Conservation (phyloP, 441 rosid species). For the Erodium trifolium region DNA sequence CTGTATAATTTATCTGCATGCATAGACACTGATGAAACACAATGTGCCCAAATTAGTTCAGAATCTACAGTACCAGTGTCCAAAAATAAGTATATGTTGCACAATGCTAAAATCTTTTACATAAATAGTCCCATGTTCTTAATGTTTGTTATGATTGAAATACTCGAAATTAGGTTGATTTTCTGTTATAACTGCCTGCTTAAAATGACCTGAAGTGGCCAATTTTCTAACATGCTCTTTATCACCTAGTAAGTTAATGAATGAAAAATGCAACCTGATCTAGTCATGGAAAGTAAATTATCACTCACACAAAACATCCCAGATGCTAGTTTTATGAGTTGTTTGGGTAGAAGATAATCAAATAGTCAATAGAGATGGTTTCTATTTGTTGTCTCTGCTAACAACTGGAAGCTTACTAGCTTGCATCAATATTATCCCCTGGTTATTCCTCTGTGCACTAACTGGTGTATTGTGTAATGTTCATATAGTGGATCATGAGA, state of each 20-base stretch:
- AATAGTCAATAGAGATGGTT: no score
- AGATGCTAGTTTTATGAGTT: neutral
- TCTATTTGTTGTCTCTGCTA: no score
- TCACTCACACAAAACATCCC: neutral
- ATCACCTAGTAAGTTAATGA: neutral
- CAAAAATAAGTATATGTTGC: neutral
- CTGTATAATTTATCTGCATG: neutral
- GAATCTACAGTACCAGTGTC: neutral
- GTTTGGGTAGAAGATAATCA: neutral
- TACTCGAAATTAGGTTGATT: neutral
- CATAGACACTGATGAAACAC: neutral
- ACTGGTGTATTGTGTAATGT: conserved; percentile 20
- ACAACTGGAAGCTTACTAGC: no score
- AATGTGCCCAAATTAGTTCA: neutral
- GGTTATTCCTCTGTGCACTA: neutral
- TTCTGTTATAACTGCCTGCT: neutral
- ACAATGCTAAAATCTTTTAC: neutral
- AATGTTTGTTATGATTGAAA: neutral
- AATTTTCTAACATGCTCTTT: neutral
- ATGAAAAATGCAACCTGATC: neutral
- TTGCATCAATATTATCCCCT: no score
- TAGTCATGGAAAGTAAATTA: neutral
- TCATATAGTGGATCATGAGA: conserved; percentile 78
- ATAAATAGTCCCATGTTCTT: neutral
- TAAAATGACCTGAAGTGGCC: neutral